Evolutionary conservation across 2,329 filamentous ascomycete genomes (phyloP), one percentile per base, ranked within the genome.

Genomic region (Cladosporium sp.): DNA sequence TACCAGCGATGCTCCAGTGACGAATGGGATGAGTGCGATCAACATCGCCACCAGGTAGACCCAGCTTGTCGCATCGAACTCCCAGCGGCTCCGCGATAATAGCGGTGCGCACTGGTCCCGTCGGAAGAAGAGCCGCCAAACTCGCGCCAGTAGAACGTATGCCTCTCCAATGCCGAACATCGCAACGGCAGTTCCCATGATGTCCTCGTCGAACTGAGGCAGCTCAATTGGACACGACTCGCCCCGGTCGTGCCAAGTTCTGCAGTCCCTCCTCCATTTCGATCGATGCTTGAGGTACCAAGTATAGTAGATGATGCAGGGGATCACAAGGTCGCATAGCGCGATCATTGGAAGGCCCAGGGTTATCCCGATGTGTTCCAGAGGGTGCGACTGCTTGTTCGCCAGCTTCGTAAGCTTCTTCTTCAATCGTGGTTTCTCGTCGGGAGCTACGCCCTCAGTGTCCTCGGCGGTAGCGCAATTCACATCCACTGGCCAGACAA

Each of bases 1-100:
- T 31, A 72, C 70, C 44, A 71, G 64, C n/a, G 68, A 67, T 26
- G 68, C 63, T 18, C 73, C 72, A 21, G 72, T 59, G 18, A 73
- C 70, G 67, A 75, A 75, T 0, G 73, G 72, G 11, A 74, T 72
- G 18, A 75, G 58, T 7, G 73, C 73, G 57, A 73, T 66, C 50
- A 75, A 60, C 66, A 75, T 70, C 10, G 73, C 69, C 4, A 72
- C 70, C 8, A 70, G 70, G 56, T 75, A 75, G 7, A 75, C 73
- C 73, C 73, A 75, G 18, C 69, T 71, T 10, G 73, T 75, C 12
- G 73, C 73, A 52, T 75, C 73, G n/a, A 75, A 66, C 57, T 75
- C 73, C 72, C 72, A 74, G 53, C 67, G 66, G 57, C 62, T 71
- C 16, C 73, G 65, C 5, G 71, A 73, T 2, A 75, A 67, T 12